Base-by-base conservation (phyloP, 805 yeast species). In the Vanderwaltozyma verrucispora region DNA sequence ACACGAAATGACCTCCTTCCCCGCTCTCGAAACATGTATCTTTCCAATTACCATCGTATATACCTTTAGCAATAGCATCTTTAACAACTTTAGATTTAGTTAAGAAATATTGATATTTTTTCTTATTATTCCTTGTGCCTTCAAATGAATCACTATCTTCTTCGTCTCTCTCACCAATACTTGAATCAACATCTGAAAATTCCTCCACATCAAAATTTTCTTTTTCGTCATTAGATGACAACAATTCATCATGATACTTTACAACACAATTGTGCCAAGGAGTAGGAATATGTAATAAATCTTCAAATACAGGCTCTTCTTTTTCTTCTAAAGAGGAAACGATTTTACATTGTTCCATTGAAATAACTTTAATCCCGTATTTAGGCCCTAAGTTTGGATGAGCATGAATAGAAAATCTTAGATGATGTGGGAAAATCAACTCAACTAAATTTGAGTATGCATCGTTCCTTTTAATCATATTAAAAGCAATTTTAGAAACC, bases 371-470 rank as follows among this genome's bases (percentile, higher is more conserved):
- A 32, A 75, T 64, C 18, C 80, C 80, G 55, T 62, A 75, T 52
- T 75, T 75, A 12, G 81, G 81, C 1, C 80, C 81, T 26, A 60
- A 50, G 42, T 75, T 75, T 28, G 60, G 67, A 50, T 75, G 80
- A 0, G 80, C 78, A 53, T 75, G 81, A 42, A 75, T 75, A 8
- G 80, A 74, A 25, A 75, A 60, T 47, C 81, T 64, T 51, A 75
- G 52, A 48, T 75, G 78, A 50, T 69, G 73, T 6, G 81, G 81
- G 40, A 75, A 74, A 27, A 74, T 51, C 39, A 75, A 54, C 42
- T 75, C 81, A 27, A 75, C 78, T 46, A 75, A 59, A 50, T 75
- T 75, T 8, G 80, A 75, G 50, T 75, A 75, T 1, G 81, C 80
- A 48, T 75, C 81, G 49, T 75, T 75, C 45, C 80, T 60, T 50